These are phyloP conservation scores for Bipolaris zeicola DNA, from an alignment of 2,329 filamentous ascomycete species.

Conservation along the genomic window DNA sequence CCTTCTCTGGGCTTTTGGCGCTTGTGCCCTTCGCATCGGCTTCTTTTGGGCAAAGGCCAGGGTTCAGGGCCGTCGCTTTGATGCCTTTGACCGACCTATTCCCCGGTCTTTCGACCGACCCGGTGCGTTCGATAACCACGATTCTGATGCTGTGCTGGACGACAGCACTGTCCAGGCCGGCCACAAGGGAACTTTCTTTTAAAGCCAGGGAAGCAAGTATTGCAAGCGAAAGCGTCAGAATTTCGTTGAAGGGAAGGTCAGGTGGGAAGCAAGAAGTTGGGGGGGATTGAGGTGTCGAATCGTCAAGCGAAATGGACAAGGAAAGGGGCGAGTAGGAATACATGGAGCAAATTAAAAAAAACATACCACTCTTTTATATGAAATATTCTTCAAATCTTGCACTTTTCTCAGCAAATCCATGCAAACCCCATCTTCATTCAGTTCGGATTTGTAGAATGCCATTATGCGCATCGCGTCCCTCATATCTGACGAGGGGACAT, in stretches of 20 bases:
- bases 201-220: not conserved
- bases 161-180: slow-evolving; percentile 26
- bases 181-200: slow-evolving; percentile 44
- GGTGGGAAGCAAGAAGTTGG: not conserved
- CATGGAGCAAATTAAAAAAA: not conserved
- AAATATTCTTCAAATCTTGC: too few relatives aligned
- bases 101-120: slow-evolving; percentile 15
- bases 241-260: too few relatives aligned
- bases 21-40: slow-evolving; percentile 64
- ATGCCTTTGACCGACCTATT: slow-evolving; percentile 64
- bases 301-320: not conserved
- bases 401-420: too few relatives aligned
- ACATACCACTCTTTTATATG: not conserved
- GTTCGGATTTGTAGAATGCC: too few relatives aligned
- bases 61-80: slow-evolving; percentile 65
- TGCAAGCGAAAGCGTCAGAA: too few relatives aligned
- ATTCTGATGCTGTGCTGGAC: slow-evolving; percentile 34
- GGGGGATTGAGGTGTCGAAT: not conserved
- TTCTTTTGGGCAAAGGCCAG: slow-evolving; percentile 65
- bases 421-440: too few relatives aligned
- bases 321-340: not conserved
- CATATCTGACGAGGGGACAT: too few relatives aligned
- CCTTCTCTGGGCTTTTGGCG: slow-evolving; percentile 71
- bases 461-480: too few relatives aligned
- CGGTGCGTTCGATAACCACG: slow-evolving; percentile 31